These are phyloP conservation scores for Acanthamoeba rhysodes DNA, from an alignment of 208 protist genomes.

Conservation along the genomic window DNA sequence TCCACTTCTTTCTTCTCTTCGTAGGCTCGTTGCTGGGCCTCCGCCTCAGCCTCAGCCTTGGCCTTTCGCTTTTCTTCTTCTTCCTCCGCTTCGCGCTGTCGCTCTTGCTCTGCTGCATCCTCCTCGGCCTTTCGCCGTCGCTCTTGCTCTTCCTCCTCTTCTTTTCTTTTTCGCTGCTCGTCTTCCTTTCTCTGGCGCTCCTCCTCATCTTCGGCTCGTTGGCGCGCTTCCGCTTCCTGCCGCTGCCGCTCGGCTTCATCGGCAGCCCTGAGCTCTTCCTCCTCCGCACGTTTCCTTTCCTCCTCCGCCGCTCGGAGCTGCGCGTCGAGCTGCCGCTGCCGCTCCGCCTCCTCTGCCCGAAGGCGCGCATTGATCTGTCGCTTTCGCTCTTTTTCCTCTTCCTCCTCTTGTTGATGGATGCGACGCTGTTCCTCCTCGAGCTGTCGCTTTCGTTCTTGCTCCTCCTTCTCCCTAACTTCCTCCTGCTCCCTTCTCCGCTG, in stretches of 20 bases:
- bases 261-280: not conserved
- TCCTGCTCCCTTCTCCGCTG: not conserved
- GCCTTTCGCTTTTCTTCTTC: not conserved
- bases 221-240: not conserved
- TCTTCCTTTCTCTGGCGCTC: not conserved
- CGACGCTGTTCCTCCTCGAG: not conserved
- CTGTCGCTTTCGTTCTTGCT: not conserved
- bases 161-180: not conserved
- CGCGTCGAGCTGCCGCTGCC: not conserved
- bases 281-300: not conserved
- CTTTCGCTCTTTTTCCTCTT: not conserved
- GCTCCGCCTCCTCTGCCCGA: too few relatives aligned
- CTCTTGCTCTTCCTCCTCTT: not conserved
- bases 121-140: not conserved
- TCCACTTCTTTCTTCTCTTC: not conserved
- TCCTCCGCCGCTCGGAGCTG: not conserved
- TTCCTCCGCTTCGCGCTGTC: not conserved
- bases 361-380: too few relatives aligned
- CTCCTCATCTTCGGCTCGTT: not conserved
- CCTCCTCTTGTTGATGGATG: not conserved
- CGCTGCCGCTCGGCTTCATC: not conserved
- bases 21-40: not conserved
- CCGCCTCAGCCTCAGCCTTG: not conserved
- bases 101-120: not conserved
- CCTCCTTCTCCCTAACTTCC: not conserved